phyloP scores from a whole-genome alignment of 2,329 filamentous ascomycete species.

The Epichloe festucae region DNA sequence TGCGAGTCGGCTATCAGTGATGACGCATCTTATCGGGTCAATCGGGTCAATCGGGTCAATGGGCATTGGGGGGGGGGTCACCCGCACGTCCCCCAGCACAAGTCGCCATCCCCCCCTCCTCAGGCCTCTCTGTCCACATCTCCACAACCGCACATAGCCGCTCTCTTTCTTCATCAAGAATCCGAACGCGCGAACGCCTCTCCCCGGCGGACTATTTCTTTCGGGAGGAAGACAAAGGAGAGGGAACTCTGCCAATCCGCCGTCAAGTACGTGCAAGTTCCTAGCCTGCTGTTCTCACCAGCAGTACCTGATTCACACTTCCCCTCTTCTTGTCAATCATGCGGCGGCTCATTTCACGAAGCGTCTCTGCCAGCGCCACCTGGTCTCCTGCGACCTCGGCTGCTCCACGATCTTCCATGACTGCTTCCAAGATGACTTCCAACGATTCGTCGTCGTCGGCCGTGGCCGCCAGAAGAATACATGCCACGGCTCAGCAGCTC shows the following conservation, averaged over 20 bases:
- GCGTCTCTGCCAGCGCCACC: constrained; percentile 22
- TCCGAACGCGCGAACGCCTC: neutral
- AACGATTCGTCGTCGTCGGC: constrained; percentile 16
- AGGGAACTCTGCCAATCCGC: neutral
- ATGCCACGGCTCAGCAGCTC: constrained; percentile 43
- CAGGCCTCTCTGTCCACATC: neutral
- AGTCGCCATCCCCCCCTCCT: too few species aligned
- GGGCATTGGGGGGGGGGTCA: neutral
- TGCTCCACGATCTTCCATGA: constrained; percentile 13
- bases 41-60: constrained; percentile 10
- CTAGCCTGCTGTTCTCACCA: neutral
- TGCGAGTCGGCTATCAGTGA: constrained; percentile 2
- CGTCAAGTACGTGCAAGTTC: constrained; percentile 2
- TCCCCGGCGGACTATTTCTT: neutral
- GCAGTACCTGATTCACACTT: neutral
- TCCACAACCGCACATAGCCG: constrained; percentile 2
- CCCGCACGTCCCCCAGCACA: neutral
- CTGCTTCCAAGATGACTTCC: constrained; percentile 23
- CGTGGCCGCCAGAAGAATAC: constrained; percentile 38
- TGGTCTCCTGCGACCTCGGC: constrained; percentile 18
- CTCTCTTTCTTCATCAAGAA: neutral
- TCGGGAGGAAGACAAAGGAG: neutral
- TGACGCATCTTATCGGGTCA: constrained; percentile 9
- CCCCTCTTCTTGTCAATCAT: constrained; percentile 17
- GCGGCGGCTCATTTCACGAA: constrained; percentile 33